Evolutionary conservation across 116 monocot species (phyloP).

Genomic region (Posidonia oceanica): DNA sequence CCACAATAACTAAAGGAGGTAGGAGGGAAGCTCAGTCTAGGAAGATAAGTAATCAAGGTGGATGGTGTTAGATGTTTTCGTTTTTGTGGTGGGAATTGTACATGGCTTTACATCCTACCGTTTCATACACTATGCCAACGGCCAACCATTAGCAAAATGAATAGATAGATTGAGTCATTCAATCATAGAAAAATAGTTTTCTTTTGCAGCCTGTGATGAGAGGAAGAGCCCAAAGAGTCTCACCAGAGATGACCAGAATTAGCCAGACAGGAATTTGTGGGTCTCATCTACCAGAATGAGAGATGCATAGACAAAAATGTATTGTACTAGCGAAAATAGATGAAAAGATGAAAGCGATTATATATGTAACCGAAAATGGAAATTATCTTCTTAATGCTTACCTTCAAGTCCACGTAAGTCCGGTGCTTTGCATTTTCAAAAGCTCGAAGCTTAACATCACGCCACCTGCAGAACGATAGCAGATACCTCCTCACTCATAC

Average conservation of each 20-base stretch:
- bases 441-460: slow-evolving; percentile 65
- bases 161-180: not conserved
- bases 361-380: not conserved
- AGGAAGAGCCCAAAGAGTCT: too few species aligned
- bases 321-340: too few species aligned
- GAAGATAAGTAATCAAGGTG: not conserved
- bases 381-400: not conserved
- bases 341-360: too few species aligned
- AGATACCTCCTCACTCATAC: not conserved
- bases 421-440: slow-evolving; percentile 72
- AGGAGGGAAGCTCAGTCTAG: not conserved
- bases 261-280: too few species aligned
- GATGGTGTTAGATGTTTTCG: not conserved
- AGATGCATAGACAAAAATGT: too few species aligned
- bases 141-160: not conserved
- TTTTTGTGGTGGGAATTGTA: not conserved
- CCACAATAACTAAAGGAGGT: too few species aligned
- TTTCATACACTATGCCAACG: not conserved
- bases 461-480: slow-evolving; percentile 38
- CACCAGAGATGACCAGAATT: too few species aligned
- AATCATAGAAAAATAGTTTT: not conserved
- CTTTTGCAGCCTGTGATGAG: too few species aligned
- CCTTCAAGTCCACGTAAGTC: slow-evolving; percentile 73
- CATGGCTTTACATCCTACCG: not conserved
- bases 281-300: too few species aligned